These are phyloP conservation scores for Globisporangium uncinulatum DNA, from an alignment of 352 stramenopile genomes.

Conservation along the genomic window DNA sequence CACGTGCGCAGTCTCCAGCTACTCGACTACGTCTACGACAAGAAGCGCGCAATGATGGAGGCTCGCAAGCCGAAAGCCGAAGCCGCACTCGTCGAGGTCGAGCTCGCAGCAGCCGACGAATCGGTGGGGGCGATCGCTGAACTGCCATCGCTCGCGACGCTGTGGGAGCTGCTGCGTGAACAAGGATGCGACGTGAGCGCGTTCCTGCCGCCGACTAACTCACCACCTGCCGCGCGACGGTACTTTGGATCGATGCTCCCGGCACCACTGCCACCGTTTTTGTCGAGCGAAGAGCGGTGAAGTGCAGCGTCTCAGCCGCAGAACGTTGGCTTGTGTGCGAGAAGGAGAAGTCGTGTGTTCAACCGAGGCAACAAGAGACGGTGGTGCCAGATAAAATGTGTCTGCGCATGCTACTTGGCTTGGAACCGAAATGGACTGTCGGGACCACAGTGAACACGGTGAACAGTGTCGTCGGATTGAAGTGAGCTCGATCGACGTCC, in stretches of 20 bases:
- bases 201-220: conserved; percentile 56
- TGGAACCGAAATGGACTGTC: too few species aligned
- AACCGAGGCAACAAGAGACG: too few species aligned
- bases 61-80: conserved; percentile 41
- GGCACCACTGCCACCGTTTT: conserved; percentile 42
- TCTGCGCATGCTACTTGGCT: too few species aligned
- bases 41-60: conserved; percentile 40
- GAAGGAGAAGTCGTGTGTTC: too few species aligned
- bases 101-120: conserved; percentile 23
- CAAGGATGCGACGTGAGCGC: conserved; percentile 26
- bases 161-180: conserved; percentile 48
- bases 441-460: too few species aligned
- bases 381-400: too few species aligned
- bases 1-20: conserved; percentile 71
- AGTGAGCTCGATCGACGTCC: too few species aligned
- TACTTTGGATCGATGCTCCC: conserved; percentile 50
- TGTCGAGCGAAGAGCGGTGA: conserved; percentile 33
- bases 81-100: conserved; percentile 44
- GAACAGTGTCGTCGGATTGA: too few species aligned
- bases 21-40: conserved; percentile 68
- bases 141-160: conserved; percentile 32
- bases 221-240: conserved; percentile 50
- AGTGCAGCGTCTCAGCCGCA: too few species aligned
- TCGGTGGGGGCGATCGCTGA: conserved; percentile 24
- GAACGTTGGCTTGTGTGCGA: too few species aligned